Conservation (phyloP, 192 early-diverging fungal species). For the Cetraspora pellucida region DNA sequence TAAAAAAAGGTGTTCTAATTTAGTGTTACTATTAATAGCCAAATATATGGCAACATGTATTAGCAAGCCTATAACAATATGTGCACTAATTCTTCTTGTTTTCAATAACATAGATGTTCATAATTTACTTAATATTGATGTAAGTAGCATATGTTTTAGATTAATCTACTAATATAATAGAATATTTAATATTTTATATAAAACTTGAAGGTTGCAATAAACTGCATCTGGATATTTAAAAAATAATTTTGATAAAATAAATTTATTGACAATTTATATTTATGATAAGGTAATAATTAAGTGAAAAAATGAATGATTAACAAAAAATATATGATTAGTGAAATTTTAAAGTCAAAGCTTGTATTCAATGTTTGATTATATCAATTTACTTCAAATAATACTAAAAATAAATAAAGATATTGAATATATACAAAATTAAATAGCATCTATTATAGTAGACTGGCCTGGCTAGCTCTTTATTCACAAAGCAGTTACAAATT, state of each 20-base stretch:
- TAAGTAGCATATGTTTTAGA: too few relatives aligned
- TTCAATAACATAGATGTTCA: not conserved
- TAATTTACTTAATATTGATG: too few relatives aligned
- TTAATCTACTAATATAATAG: too few relatives aligned
- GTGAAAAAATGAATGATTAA: too few relatives aligned
- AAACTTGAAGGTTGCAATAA: too few relatives aligned
- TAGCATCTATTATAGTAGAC: not conserved
- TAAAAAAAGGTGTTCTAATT: not conserved
- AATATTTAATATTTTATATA: too few relatives aligned
- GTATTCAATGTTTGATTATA: not conserved
- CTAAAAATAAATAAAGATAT: not conserved
- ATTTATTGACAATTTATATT: too few relatives aligned
- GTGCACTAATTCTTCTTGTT: not conserved
- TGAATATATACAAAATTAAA: not conserved
- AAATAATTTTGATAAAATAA: too few relatives aligned
- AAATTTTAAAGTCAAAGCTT: too few relatives aligned
- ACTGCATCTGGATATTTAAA: too few relatives aligned
- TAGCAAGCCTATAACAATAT: not conserved
- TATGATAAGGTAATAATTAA: too few relatives aligned
- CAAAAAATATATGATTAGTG: too few relatives aligned
- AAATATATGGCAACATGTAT: not conserved
- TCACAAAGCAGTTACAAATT: slow-evolving; percentile 1
- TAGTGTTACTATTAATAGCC: not conserved
- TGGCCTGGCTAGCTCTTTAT: slow-evolving; percentile 19
- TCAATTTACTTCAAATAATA: not conserved